Percentiles rank a stretch among this genome's conserved stretches.
Conservation (phyloP, 257 asterid species). For the Euphrasia confusa region DNA sequence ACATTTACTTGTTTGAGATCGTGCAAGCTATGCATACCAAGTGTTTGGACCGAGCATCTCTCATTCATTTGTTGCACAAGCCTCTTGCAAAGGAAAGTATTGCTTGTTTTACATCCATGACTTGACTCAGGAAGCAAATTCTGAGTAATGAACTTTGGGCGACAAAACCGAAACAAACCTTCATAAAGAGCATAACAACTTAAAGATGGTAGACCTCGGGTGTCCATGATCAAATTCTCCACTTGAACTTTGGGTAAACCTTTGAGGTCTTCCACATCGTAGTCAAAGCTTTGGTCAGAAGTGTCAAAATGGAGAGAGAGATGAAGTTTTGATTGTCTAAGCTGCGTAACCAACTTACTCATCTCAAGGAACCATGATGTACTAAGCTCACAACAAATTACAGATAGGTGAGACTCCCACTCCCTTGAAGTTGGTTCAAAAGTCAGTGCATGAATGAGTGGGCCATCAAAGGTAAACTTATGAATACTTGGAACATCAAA, state of each 20-base stretch:
- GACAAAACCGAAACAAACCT: neutral
- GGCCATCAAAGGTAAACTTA: neutral
- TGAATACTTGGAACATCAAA: conserved; percentile 23
- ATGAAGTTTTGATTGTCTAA: neutral
- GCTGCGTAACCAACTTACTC: neutral
- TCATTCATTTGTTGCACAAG: neutral
- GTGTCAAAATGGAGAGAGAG: neutral
- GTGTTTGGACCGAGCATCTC: neutral
- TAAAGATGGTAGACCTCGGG: neutral
- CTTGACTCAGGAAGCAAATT: neutral
- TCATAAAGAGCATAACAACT: neutral
- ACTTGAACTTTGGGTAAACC: neutral
- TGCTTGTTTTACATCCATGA: neutral
- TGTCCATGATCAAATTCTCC: neutral
- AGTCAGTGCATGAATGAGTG: conserved; percentile 3
- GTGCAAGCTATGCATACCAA: neutral
- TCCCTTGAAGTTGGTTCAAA: neutral
- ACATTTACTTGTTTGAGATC: neutral
- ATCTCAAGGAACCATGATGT: neutral
- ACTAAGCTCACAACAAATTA: neutral
- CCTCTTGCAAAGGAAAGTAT: neutral
- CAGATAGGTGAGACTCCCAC: conserved; percentile 2
- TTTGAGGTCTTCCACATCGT: neutral
- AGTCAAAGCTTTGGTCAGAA: neutral
- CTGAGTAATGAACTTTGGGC: neutral